phyloP scores from a whole-genome alignment of 352 stramenopile species.

The Phytopythium kandeliae region DNA sequence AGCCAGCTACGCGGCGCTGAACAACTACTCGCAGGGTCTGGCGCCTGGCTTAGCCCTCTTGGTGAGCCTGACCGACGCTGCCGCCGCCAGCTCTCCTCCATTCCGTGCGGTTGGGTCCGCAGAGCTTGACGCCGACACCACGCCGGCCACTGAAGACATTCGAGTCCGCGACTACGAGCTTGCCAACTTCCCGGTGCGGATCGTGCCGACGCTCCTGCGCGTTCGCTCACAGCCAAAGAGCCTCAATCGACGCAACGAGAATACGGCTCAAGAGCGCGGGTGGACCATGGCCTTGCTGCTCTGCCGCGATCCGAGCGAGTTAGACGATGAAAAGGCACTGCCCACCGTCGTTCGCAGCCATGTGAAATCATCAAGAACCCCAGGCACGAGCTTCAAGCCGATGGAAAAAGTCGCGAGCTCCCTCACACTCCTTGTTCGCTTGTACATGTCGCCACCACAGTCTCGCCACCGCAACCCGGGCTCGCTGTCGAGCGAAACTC shows the following conservation, averaged over 20 bases:
- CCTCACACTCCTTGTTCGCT: conserved; percentile 1
- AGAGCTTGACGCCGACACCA: background rate
- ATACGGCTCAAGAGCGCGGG: background rate
- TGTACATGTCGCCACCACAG: background rate
- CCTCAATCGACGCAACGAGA: background rate
- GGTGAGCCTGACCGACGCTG: conserved; percentile 17
- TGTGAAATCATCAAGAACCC: background rate
- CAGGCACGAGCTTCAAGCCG: background rate
- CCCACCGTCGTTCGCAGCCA: background rate
- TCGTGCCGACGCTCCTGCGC: conserved; percentile 22
- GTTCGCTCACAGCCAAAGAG: background rate
- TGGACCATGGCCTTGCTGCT: conserved; percentile 4
- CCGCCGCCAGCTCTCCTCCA: background rate
- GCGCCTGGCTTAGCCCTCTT: conserved; percentile 44
- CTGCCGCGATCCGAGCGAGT: background rate
- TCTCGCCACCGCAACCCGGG: background rate
- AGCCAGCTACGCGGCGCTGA: conserved; percentile 27
- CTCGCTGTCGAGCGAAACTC: background rate
- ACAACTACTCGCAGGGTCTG: conserved; percentile 5
- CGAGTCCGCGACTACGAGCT: conserved; percentile 12
- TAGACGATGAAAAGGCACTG: background rate
- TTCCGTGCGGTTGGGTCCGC: background rate
- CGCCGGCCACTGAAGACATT: background rate
- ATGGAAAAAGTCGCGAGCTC: background rate
- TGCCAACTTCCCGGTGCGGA: conserved; percentile 15